phyloP scores from a whole-genome alignment of 140 eudicot genomes.

The Erigeron philadelphicus region DNA sequence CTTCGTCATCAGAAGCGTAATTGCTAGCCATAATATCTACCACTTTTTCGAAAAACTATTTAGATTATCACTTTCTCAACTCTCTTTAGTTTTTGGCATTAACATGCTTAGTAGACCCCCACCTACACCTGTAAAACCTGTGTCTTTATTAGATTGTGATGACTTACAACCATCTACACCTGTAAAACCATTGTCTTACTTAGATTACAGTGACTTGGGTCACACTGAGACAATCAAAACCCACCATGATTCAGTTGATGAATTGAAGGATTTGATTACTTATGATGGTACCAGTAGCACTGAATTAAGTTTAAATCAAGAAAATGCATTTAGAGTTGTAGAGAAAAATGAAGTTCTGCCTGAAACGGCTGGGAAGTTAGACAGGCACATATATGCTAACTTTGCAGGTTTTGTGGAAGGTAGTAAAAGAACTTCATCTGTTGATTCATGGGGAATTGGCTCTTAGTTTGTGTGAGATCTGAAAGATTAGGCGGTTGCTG shows the following conservation, averaged over 20 bases:
- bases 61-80: conserved; percentile 35
- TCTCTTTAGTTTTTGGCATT: conserved; percentile 51
- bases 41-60: conserved; percentile 29
- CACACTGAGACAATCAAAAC: conserved; percentile 25
- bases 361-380: conserved; percentile 31
- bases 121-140: conserved; percentile 27
- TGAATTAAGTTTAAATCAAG: conserved; percentile 24
- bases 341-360: conserved; percentile 21
- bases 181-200: conserved; percentile 37
- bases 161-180: conserved; percentile 5
- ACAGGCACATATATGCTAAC: conserved; percentile 46
- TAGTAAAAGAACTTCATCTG: conserved; percentile 20
- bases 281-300: conserved; percentile 31
- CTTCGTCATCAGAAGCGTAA: conserved; percentile 78
- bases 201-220: conserved; percentile 37
- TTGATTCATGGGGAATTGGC: conserved; percentile 14
- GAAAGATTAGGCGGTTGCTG: conserved; percentile 5
- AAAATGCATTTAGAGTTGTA: conserved; percentile 16
- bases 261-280: conserved; percentile 47
- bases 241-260: conserved; percentile 30
- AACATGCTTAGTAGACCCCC: conserved; percentile 23
- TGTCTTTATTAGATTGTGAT: conserved; percentile 61
- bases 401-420: conserved; percentile 41
- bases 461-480: conserved; percentile 26
- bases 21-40: conserved; percentile 51